Evolutionary conservation across 495 filamentous ascomycete species (phyloP), one percentile per base, ranked within the genome.

Genomic region (Tuber magnatum): DNA sequence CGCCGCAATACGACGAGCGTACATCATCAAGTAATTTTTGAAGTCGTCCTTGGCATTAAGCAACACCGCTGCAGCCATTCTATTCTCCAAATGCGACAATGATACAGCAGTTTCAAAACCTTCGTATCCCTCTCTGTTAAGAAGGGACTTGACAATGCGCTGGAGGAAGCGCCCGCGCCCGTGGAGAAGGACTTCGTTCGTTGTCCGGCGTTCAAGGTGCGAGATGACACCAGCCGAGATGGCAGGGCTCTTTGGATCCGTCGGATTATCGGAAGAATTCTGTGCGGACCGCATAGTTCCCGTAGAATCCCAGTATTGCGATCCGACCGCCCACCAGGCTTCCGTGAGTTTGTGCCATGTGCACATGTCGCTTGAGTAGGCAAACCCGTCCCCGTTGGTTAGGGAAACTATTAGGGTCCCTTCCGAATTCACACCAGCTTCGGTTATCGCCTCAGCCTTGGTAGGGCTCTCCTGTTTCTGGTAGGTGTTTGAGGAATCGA

Each of bases 321-420:
- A 94, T 38, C 94, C 94, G 1, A 97, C 93, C 3, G 95, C 94
- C 95, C 96, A 99, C 96, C 95, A 99, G 1, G 92, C 86, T 84
- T 99, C 95, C 6, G 92, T 93, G 20, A 98, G 86, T 16, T 94
- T 90, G 85, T 97, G 94, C 95, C 95, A 99, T n/a, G 90, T 87
- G 80, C 88, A 93, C 90, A 98, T 91, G 28, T 85, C 84, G 0
- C 89, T 88, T 1, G 91, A 92, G 84, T 98, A 99, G 39, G 89
- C 88, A 81, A 93, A 98, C 5, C 96, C 95, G 77, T 98, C 94
- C 22, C 95, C 95, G 78, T 97, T 97, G 40, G 90, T 93, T 61
- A 99, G 86, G 0, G 93, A 93, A 5, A 97, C 87, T 38, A 98
- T 87, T 41, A 97, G 87, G 16, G 90, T 85, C 18, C 95, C 95